A percentile compares a stretch with the other conserved stretches of the same genome.
Evolutionary conservation across 2,329 filamentous ascomycete genomes (phyloP).

Genomic region (Coniochaeta sp.): DNA sequence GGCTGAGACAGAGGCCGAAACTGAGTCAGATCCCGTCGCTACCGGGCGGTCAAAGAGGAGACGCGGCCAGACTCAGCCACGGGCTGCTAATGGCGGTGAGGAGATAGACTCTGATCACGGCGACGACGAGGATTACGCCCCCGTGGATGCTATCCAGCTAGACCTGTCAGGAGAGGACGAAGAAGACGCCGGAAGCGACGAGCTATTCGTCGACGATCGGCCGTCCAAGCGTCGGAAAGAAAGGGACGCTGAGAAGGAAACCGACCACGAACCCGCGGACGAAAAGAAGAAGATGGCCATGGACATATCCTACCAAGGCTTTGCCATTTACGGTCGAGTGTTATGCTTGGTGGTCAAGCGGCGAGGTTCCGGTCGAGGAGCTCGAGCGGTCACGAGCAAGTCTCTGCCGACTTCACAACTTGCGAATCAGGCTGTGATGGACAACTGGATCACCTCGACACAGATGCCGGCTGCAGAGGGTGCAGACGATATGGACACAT

Average conservation of each 20-base stretch:
- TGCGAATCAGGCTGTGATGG: constrained; percentile 64
- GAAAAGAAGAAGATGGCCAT: constrained; percentile 90
- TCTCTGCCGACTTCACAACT: constrained; percentile 15
- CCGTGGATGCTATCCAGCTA: constrained; percentile 6
- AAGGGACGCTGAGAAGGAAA: constrained; percentile 17
- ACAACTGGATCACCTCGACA: constrained; percentile 79
- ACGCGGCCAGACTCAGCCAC: constrained; percentile 17
- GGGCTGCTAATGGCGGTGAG: constrained; percentile 18
- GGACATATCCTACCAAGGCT: constrained; percentile 87
- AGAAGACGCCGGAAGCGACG: constrained; percentile 21
- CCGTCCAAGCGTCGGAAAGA: constrained; percentile 39
- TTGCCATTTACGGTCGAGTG: constrained; percentile 90
- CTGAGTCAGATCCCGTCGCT: constrained; percentile 15
- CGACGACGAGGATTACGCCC: constrained; percentile 9
- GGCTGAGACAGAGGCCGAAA: constrained; percentile 19
- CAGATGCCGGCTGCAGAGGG: constrained; percentile 45
- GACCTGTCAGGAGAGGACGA: constrained; percentile 14
- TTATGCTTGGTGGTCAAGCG: constrained; percentile 84
- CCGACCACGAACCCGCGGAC: constrained; percentile 33
- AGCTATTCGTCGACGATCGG: constrained; percentile 30
- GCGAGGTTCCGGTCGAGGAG: constrained; percentile 32
- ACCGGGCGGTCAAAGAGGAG: constrained; percentile 22
- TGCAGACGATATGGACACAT: constrained; percentile 12
- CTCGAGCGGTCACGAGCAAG: constrained; percentile 7
- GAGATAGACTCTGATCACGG: constrained; percentile 25